Conservation (phyloP, 2,329 filamentous ascomycete genomes). For the Phaeomoniella chlamydospora region DNA sequence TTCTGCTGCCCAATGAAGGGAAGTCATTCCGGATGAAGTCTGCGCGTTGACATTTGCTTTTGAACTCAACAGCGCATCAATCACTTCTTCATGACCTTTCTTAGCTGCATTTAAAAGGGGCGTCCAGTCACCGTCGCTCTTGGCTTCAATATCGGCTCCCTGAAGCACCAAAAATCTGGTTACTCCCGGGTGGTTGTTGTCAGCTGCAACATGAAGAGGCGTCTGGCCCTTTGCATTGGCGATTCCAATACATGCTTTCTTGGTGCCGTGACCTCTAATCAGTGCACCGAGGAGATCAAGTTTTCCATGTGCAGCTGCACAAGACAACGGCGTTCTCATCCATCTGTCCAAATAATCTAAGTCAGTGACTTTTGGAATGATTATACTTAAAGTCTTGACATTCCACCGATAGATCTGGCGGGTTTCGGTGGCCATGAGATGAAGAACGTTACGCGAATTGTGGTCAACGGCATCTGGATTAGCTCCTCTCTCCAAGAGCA, state of each 20-base stretch:
- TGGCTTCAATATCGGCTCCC: constrained; percentile 30
- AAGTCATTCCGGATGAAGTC: constrained; percentile 20
- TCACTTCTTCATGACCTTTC: constrained; percentile 29
- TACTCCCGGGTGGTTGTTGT: constrained; percentile 24
- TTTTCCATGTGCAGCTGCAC: constrained; percentile 44
- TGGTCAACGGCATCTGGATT: constrained; percentile 19
- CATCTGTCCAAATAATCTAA: constrained; percentile 30
- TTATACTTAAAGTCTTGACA: constrained; percentile 24
- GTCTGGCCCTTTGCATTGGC: constrained; percentile 27
- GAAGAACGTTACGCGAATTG: constrained; percentile 16
- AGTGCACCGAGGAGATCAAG: constrained; percentile 33
- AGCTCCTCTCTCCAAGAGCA: constrained; percentile 13
- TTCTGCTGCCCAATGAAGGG: constrained; percentile 24
- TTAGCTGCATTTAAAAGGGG: constrained; percentile 39
- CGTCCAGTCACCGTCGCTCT: constrained; percentile 36
- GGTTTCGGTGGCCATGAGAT: constrained; percentile 29
- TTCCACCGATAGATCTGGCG: constrained; percentile 28
- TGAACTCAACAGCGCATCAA: constrained; percentile 24
- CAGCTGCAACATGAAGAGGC: constrained; percentile 34
- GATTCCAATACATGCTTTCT: constrained; percentile 24
- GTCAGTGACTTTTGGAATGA: constrained; percentile 23
- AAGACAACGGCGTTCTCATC: constrained; percentile 39
- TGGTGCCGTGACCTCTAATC: constrained; percentile 12
- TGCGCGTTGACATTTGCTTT: constrained; percentile 20
- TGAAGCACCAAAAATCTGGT: constrained; percentile 14